Base-by-base conservation (phyloP, 495 filamentous ascomycete species). In the Annulohypoxylon bovei region DNA sequence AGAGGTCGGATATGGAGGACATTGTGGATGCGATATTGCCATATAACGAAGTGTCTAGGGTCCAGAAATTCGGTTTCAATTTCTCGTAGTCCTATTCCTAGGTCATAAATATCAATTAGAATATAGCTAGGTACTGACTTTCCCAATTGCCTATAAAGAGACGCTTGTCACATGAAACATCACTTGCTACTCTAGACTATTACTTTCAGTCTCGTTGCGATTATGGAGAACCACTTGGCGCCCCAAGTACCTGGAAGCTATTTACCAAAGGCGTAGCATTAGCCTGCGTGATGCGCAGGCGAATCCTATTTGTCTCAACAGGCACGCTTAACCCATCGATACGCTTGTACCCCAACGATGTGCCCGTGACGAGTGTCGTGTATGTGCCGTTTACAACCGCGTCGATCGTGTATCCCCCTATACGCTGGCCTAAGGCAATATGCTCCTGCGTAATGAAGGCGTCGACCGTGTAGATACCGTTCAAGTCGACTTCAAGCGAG, bases 281-380 rank as follows among this genome's bases (percentile, higher is more conserved):
- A 2, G 74, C 71, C 47, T 76, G 74, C 8, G 74, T 74, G 33
- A 76, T 46, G 6, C 68, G 44, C 2, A 76, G 32, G 6, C 74
- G 67, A 53, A 76, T 49, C 11, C 27, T 57, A 3, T 39, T 62
- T 4, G 74, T 67, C 7, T 76, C 61, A 0, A 74, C 47, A 5
- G 64, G 25, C 3, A 40, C 14, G 22, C 7, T 16, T 11, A 74
- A 39, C 28, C 33, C 27, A 35, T 76, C 71, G 7, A 76, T 76
- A 25, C 74, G 67, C 46, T 76, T 76, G 35, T 76, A 74, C 11
- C 74, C 74, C 7, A 76, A 14, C 40, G 74, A 74, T 1, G 74
- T 74, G n/a, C 74, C 74, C 4, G 20, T 72, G 9, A 74, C 39
- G 39, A 76, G 64, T 18, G 74, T 47, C 68, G 42, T 39, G n/a